These are phyloP conservation scores for Trichocomaceae sp. DNA, from an alignment of 2,329 filamentous ascomycete genomes.

Conservation along the genomic window DNA sequence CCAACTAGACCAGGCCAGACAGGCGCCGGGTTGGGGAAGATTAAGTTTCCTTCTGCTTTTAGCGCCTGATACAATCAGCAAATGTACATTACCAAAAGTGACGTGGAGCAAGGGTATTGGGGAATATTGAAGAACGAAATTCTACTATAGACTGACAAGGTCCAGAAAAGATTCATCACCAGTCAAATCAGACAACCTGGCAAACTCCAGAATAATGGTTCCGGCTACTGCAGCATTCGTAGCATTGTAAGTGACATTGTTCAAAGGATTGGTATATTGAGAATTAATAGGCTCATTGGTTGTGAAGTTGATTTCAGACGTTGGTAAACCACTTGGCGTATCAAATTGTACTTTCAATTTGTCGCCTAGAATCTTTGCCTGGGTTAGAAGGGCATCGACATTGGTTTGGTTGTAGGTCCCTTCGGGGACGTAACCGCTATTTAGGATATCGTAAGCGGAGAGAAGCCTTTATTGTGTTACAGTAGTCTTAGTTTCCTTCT, in stretches of 20 bases:
- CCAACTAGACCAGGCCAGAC: conserved; percentile 19
- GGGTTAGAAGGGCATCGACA: conserved; percentile 17
- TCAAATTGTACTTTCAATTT: conserved; percentile 18
- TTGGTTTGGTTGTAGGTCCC: conserved; percentile 16
- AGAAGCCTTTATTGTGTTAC: conserved; percentile 13
- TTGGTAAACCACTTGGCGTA: conserved; percentile 16
- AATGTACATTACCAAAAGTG: neutral
- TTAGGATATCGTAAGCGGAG: conserved; percentile 20
- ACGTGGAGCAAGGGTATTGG: neutral
- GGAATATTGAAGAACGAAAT: neutral
- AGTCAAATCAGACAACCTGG: conserved; percentile 20
- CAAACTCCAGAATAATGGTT: conserved; percentile 20
- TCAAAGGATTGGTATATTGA: conserved; percentile 14
- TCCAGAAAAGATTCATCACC: conserved; percentile 19
- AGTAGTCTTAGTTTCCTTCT: neutral
- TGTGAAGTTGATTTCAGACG: conserved; percentile 15
- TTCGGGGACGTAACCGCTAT: conserved; percentile 18
- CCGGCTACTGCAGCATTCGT: conserved; percentile 21
- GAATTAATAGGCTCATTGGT: conserved; percentile 10
- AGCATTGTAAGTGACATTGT: conserved; percentile 18
- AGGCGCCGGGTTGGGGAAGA: conserved; percentile 19
- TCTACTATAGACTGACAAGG: conserved; percentile 8
- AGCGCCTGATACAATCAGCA: conserved; percentile 11
- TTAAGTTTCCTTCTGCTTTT: conserved; percentile 16
- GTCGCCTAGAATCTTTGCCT: conserved; percentile 18